phyloP scores from a whole-genome alignment of 352 stramenopile species.

The Pythium phragmitis region DNA sequence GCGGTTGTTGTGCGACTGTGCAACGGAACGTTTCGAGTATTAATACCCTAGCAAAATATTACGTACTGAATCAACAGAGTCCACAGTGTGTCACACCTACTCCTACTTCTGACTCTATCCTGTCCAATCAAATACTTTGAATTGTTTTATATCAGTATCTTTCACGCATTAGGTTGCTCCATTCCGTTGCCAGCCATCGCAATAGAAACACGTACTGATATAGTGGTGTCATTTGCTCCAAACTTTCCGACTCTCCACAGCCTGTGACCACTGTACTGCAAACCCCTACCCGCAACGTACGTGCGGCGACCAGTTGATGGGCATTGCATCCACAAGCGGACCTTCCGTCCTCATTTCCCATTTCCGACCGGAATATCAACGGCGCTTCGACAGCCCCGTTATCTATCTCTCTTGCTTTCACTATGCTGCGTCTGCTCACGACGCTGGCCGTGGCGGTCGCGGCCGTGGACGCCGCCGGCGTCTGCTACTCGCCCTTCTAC shows the following conservation, averaged over 20 bases:
- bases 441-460: background rate
- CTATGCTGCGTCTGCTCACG: slow-evolving; percentile 12
- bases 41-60: background rate
- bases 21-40: no score
- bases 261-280: background rate
- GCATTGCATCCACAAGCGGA: background rate
- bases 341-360: slow-evolving; percentile 15
- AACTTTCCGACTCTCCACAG: no score
- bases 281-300: slow-evolving; percentile 8
- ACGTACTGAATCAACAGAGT: background rate
- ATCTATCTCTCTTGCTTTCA: background rate
- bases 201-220: no score
- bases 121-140: slow-evolving; percentile 2
- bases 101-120: slow-evolving; percentile 5
- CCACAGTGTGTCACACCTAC: background rate
- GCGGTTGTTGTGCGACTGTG: background rate
- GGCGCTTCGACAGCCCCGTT: slow-evolving; percentile 4
- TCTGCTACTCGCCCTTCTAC: slow-evolving; percentile 71
- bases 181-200: no score
- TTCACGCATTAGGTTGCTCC: no score
- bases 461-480: slow-evolving; percentile 26
- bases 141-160: slow-evolving; percentile 2
- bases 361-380: slow-evolving; percentile 18
- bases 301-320: background rate
- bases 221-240: no score